Base-by-base conservation (phyloP, 345 rosid genomes). In the Bretschneidera sinensis region DNA sequence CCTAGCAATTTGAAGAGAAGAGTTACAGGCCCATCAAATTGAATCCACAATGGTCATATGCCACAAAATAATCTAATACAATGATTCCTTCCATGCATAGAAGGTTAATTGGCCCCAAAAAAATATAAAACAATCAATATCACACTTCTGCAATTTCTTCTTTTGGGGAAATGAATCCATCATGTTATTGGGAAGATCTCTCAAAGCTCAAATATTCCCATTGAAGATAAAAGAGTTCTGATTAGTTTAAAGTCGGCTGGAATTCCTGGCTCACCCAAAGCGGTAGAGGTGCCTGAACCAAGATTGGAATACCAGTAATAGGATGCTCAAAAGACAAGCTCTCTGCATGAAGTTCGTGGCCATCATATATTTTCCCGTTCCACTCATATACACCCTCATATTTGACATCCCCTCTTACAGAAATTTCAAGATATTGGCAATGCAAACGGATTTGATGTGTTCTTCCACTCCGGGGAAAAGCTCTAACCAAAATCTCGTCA, bases 401-500 rank as follows among this genome's bases (percentile, higher is more conserved):
- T 74, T 87, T 92, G 24, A 87, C 94, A 74, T 89, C 98, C 45
- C 94, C 98, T 74, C 79, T 76, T 1, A 85, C 77, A 13, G 96
- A 70, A 59, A 89, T 82, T 56, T 94, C 96, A 53, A 92, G 84
- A 76, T 78, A 84, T 68, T 88, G 99, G 64, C 92, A 87, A 68
- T 89, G 99, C 79, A 94, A 71, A 24, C 92, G 91, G 47, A 90
- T 86, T 78, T 90, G 97, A 81, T 94, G 99, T 0, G 97, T 94
- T 65, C 89, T 83, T 55, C 98, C 97, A 73, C 88, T 92, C 67
- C 48, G 61, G 31, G 97, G 98, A 57, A 75, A 79, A 18, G 89
- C 97, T 55, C 92, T 85, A 6, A 83, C 87, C 71, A 92, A 73
- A 68, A 89, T 74, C 75, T 83, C 88, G 33, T 71, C 81, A 59